These are phyloP conservation scores for Cladorrhinum sp. DNA, from an alignment of 2,329 filamentous ascomycete genomes.

Conservation along the genomic window DNA sequence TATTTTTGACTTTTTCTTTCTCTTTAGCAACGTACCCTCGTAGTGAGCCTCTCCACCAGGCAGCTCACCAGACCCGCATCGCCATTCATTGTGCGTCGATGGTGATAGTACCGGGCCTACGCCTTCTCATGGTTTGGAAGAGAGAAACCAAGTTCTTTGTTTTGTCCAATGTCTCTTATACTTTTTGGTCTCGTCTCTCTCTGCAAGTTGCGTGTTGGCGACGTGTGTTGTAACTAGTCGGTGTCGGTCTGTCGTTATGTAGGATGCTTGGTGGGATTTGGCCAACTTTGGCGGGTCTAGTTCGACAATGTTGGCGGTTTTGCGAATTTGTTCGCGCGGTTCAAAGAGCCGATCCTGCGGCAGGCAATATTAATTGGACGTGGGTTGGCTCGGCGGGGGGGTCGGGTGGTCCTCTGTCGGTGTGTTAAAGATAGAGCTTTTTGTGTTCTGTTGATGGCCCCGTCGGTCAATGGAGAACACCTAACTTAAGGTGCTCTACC, in stretches of 20 bases:
- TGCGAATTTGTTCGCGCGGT: not conserved
- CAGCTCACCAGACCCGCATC: slow-evolving; percentile 59
- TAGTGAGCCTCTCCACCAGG: slow-evolving; percentile 60
- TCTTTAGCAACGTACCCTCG: slow-evolving; percentile 47
- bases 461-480: not conserved
- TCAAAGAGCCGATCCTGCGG: slow-evolving; percentile 20
- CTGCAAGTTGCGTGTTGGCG: not conserved
- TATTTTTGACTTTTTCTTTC: not conserved
- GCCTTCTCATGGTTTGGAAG: slow-evolving; percentile 31
- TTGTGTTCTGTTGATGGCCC: not conserved
- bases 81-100: slow-evolving; percentile 50
- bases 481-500: too few relatives aligned
- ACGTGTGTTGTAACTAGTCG: not conserved
- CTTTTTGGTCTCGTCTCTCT: not conserved
- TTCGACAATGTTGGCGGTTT: not conserved
- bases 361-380: not conserved
- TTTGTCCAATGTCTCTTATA: slow-evolving; percentile 6
- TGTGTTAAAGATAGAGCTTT: not conserved
- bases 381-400: not conserved
- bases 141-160: slow-evolving; percentile 4
- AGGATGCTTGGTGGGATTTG: too few relatives aligned
- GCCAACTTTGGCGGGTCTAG: not conserved
- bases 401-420: not conserved
- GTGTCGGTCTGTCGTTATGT: too few relatives aligned
- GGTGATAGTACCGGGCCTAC: slow-evolving; percentile 26